Base-by-base conservation (phyloP, 2,329 filamentous ascomycete species). In the Cadophora sp. region DNA sequence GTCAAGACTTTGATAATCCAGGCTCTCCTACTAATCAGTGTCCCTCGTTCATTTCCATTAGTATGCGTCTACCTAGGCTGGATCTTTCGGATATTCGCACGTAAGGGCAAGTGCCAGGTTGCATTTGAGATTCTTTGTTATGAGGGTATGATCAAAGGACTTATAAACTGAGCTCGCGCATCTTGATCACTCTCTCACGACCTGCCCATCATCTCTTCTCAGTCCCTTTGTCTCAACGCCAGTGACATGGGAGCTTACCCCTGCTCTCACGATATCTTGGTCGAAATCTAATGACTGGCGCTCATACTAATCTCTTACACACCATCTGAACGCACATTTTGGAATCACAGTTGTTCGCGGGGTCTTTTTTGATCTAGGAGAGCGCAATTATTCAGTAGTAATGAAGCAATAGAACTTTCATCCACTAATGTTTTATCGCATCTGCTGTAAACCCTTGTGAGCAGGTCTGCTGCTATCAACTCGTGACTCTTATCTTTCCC, bases 401-500 rank as follows among this genome's bases (percentile, higher is more conserved):
- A 11, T 4, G 8, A 12, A 37, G 14, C 7, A 37, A 11, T 9
- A 48, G 43, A 22, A 48, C 1, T 22, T 7, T 48, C 43, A 22
- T 22, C 43, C 2, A 11, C 43, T 11, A 48, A 48, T 22, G 40
- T 43, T 3, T 2, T 37, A 16, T 11, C 40, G 22, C 12, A 27
- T 26, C 12, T 26, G 3, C 24, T 27, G 3, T 9, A 16, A 53
- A 4, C 24, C 50, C 24, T 3, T 27, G 24, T 24, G 22, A 43
- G 34, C 34, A 12, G 56, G 56, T 59, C 56, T 48, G 56, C 51
- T 53, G 61, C 43, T 64, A 66, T 62, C 58, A 24, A 27, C 65
- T 51, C 58, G 65, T 62, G 65, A 63, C 9, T 31, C 63, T 63
- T 48, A 29, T 55, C 59, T 24, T 26, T 24, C 16, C 24, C 43